phyloP scores from a whole-genome alignment of 2,329 filamentous ascomycete species.

The Ophiosphaerella korrae region DNA sequence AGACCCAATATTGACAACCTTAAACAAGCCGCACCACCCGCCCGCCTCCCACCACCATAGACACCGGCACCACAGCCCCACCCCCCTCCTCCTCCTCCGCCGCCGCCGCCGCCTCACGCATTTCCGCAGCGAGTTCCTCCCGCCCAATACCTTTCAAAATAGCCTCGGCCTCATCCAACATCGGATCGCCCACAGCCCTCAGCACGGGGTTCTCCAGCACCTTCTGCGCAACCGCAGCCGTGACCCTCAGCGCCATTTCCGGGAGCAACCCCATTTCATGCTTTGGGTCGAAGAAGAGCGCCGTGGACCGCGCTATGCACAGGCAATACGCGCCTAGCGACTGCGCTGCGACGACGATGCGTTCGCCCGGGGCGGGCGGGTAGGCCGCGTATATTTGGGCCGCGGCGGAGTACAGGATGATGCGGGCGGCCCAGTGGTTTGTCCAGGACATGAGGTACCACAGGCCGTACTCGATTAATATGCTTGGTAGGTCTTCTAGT shows the following conservation, averaged over 20 bases:
- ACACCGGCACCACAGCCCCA: no score
- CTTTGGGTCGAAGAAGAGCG: slow-evolving; percentile 6
- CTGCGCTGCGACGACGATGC: not conserved
- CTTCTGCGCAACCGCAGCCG: slow-evolving; percentile 1
- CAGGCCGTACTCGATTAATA: slow-evolving; percentile 3
- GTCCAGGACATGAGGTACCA: slow-evolving; percentile 8
- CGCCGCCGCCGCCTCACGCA: not conserved
- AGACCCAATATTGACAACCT: no score
- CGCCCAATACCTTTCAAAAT: not conserved
- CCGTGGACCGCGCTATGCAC: slow-evolving; percentile 6
- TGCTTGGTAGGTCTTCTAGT: slow-evolving; percentile 9
- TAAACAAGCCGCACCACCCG: no score
- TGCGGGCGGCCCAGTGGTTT: slow-evolving; percentile 16
- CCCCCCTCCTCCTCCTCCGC: no score
- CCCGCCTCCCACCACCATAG: no score
- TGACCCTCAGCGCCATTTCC: not conserved
- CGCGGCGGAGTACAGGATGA: slow-evolving; percentile 7
- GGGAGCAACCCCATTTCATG: not conserved
- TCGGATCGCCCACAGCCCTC: not conserved
- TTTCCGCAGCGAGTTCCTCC: not conserved
- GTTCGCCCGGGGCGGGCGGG: not conserved
- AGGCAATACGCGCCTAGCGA: slow-evolving; percentile 6
- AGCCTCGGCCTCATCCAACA: not conserved
- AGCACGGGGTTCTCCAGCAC: not conserved
- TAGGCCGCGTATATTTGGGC: slow-evolving; percentile 1